Conservation (phyloP, 1,139 yeast genomes). For the Candida tetrigidarum region DNA sequence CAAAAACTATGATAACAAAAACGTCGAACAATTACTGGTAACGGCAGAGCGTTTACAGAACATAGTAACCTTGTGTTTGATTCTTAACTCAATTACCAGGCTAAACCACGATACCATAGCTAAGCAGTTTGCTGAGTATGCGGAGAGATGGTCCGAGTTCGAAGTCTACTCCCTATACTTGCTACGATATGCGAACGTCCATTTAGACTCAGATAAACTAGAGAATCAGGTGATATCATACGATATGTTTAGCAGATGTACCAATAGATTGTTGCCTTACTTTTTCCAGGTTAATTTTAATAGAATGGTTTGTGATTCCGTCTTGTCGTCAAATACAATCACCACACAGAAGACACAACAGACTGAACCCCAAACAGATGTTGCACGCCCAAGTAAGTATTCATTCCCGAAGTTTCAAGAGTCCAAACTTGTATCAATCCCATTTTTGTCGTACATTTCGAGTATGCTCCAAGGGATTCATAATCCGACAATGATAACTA, state of each 20-base stretch:
- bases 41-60: constrained; percentile 37
- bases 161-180: constrained; percentile 37
- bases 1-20: constrained; percentile 29
- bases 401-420: constrained; percentile 25
- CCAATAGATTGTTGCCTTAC: constrained; percentile 35
- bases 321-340: constrained; percentile 20
- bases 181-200: constrained; percentile 48
- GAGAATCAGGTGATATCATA: constrained; percentile 28
- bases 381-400: too few species aligned
- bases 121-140: constrained; percentile 17
- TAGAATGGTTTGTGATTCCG: constrained; percentile 36
- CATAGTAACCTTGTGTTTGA: constrained; percentile 47
- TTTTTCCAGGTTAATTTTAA: constrained; percentile 40
- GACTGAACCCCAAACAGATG: background rate
- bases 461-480: constrained; percentile 28
- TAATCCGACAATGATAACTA: constrained; percentile 26
- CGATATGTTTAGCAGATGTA: constrained; percentile 34
- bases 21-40: constrained; percentile 34
- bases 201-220: constrained; percentile 26
- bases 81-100: constrained; percentile 29
- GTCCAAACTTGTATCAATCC: constrained; percentile 44
- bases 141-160: constrained; percentile 38
- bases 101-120: constrained; percentile 28
- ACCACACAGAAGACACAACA: constrained; percentile 5
- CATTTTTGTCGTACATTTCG: constrained; percentile 47